A percentile compares a stretch with the other conserved stretches of the same genome.
Conservation (phyloP, 2,329 filamentous ascomycete genomes). For the Aureobasidium sp. region DNA sequence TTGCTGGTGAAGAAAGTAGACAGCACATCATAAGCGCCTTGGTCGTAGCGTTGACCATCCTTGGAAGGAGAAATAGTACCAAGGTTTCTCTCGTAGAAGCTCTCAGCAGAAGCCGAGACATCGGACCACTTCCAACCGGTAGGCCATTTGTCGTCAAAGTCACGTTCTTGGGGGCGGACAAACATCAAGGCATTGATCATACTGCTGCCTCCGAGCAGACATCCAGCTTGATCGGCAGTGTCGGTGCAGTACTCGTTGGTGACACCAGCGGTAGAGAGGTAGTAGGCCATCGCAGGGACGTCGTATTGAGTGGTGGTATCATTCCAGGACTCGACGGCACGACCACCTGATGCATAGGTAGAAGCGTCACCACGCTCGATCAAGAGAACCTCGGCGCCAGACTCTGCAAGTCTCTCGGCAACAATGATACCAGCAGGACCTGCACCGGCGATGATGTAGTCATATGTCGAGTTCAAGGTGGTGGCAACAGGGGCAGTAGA, state of each 20-base stretch:
- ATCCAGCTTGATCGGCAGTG: slow-evolving; percentile 29
- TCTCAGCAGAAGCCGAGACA: slow-evolving; percentile 37
- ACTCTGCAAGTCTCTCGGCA: slow-evolving; percentile 43
- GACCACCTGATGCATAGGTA: slow-evolving; percentile 5
- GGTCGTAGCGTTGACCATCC: slow-evolving; percentile 39
- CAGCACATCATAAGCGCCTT: slow-evolving; percentile 40
- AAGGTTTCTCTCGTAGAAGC: slow-evolving; percentile 37
- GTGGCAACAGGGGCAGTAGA: not conserved
- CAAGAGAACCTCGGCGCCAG: slow-evolving; percentile 43
- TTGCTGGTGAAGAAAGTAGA: slow-evolving; percentile 44
- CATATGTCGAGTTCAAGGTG: slow-evolving; percentile 9
- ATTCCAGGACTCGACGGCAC: slow-evolving; percentile 23
- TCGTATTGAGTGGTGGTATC: slow-evolving; percentile 29
- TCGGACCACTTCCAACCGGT: slow-evolving; percentile 44
- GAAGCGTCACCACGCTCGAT: slow-evolving; percentile 44
- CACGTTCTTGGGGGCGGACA: slow-evolving; percentile 45
- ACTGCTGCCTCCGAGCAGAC: slow-evolving; percentile 44
- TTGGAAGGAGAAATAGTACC: slow-evolving; percentile 37
- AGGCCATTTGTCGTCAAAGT: slow-evolving; percentile 45
- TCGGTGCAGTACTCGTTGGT: slow-evolving; percentile 18
- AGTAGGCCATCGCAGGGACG: slow-evolving; percentile 28
- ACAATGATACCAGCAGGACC: slow-evolving; percentile 47
- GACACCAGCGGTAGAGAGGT: slow-evolving; percentile 20
- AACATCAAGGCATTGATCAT: slow-evolving; percentile 48
- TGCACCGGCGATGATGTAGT: slow-evolving; percentile 39